Conservation (phyloP, 83 land plant genomes). For the Diphasiastrum complanatum region DNA sequence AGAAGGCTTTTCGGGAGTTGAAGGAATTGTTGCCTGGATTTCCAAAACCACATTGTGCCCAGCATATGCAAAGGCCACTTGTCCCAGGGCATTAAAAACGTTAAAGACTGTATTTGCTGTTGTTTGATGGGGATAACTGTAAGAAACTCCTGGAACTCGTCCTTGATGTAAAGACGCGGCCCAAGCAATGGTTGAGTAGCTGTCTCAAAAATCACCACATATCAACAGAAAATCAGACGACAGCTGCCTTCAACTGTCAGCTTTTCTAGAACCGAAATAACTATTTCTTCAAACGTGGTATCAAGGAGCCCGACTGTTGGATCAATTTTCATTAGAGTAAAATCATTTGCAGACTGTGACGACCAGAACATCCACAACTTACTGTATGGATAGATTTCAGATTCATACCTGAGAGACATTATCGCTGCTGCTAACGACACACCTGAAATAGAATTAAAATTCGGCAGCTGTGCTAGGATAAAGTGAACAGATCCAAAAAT, state of each 20-base stretch:
- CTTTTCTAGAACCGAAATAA: neutral
- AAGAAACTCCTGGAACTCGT: slow-evolving; percentile 25
- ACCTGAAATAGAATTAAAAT: slow-evolving; percentile 28
- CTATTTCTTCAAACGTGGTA: no score
- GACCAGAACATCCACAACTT: no score
- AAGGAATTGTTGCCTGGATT: slow-evolving; percentile 94
- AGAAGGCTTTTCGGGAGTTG: slow-evolving; percentile 76
- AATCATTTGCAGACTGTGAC: no score
- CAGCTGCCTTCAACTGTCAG: neutral
- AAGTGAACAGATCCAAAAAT: slow-evolving; percentile 25
- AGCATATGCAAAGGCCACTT: slow-evolving; percentile 85
- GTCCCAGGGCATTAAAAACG: slow-evolving; percentile 63
- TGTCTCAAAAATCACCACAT: no score
- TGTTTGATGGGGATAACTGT: slow-evolving; percentile 21
- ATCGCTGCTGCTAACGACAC: slow-evolving; percentile 27
- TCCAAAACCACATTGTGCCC: slow-evolving; percentile 95
- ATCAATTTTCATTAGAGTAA: no score
- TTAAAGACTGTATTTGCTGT: slow-evolving; percentile 29
- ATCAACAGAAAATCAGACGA: neutral
- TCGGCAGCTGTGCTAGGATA: slow-evolving; percentile 25
- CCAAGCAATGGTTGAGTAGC: slow-evolving; percentile 77
- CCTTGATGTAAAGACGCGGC: slow-evolving; percentile 45
- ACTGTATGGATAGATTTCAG: no score
- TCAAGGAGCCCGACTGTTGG: no score
- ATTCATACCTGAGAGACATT: slow-evolving; percentile 34